These are phyloP conservation scores for Amanita pallidorosea DNA, from an alignment of 768 basidiomycete species.

Conservation along the genomic window DNA sequence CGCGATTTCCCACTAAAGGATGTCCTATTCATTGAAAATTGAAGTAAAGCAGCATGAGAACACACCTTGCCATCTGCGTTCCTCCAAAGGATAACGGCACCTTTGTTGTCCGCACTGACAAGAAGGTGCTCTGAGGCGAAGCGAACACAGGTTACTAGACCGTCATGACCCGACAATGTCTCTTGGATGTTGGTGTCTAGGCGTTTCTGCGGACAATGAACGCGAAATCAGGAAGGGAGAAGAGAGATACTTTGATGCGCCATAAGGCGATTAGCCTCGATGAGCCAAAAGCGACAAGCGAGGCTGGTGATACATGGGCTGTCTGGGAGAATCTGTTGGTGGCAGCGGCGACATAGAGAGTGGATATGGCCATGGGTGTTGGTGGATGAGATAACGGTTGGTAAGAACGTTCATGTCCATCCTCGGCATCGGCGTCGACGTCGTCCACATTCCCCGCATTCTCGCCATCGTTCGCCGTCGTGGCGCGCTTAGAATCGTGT, in stretches of 20 bases:
- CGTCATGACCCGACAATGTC: constrained; percentile 70
- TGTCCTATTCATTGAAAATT: background rate
- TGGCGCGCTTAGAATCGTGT: constrained; percentile 34
- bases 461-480: constrained; percentile 39
- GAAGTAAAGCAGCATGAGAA: background rate
- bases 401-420: constrained; percentile 35
- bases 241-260: constrained; percentile 25
- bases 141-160: constrained; percentile 65
- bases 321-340: constrained; percentile 37
- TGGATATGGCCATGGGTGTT: constrained; percentile 17
- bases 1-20: constrained; percentile 45
- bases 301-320: constrained; percentile 34
- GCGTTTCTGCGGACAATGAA: constrained; percentile 26
- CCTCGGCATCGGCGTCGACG: constrained; percentile 68
- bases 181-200: constrained; percentile 43
- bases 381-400: constrained; percentile 2
- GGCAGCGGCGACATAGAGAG: constrained; percentile 34
- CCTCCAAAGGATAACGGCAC: constrained; percentile 57
- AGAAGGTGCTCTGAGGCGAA: constrained; percentile 46
- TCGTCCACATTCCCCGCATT: constrained; percentile 63
- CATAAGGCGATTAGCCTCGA: constrained; percentile 35
- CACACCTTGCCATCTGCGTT: constrained; percentile 28
- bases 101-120: constrained; percentile 69
- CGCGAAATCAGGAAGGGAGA: constrained; percentile 1
- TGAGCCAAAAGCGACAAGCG: constrained; percentile 35